These are phyloP conservation scores for Brassica juncea DNA, from an alignment of 345 rosid genomes.

Conservation along the genomic window DNA sequence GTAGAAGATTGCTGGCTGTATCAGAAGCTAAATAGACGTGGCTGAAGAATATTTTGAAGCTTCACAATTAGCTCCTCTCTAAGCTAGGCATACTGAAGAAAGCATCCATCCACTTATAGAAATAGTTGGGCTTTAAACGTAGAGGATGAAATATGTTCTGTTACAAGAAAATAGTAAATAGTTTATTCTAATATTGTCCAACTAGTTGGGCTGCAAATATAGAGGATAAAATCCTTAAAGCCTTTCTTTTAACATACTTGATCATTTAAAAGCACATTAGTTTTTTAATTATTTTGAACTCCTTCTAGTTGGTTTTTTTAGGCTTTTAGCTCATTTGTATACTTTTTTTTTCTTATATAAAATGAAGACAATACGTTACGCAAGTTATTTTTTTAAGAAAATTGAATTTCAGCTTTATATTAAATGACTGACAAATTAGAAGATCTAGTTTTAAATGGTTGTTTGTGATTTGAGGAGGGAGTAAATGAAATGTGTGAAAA, in stretches of 20 bases:
- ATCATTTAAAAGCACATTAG: background rate
- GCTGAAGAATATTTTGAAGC: slow-evolving; percentile 21
- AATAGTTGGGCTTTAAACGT: too few relatives aligned
- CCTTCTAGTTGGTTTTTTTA: background rate
- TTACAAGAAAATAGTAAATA: background rate
- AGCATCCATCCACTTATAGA: too few relatives aligned
- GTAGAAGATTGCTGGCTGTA: background rate
- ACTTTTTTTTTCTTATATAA: background rate
- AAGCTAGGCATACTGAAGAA: too few relatives aligned
- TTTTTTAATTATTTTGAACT: background rate
- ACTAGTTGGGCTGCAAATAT: background rate
- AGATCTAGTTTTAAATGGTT: background rate
- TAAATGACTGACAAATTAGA: background rate
- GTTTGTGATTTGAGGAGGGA: background rate
- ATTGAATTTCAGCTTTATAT: background rate
- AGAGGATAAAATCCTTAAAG: background rate
- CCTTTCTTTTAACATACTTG: background rate
- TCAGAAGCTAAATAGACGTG: background rate
- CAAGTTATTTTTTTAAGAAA: background rate
- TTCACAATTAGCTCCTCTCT: slow-evolving; percentile 28
- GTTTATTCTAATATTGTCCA: background rate
- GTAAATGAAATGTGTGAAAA: slow-evolving; percentile 1
- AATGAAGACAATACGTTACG: background rate
- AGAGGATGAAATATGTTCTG: too few relatives aligned
- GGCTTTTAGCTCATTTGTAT: background rate